A percentile compares a stretch with the other conserved stretches of the same genome.
Conservation (phyloP, 768 basidiomycete species). For the Cantharellus anzutake region DNA sequence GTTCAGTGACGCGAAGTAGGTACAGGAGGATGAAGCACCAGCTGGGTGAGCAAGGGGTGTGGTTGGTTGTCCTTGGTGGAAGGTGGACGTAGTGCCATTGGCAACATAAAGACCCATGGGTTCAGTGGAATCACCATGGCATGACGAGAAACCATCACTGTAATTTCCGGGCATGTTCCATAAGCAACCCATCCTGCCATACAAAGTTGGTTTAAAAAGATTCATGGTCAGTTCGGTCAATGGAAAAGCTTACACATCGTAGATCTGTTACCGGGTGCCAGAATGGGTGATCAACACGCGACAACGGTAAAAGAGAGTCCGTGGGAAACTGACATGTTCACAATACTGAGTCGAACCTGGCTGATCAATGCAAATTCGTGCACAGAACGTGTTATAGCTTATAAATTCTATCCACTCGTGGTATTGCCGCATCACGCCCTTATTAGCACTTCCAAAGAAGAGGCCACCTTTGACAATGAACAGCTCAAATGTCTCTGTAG, state of each 20-base stretch:
- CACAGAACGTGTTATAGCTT: slow-evolving; percentile 15
- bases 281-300: background rate
- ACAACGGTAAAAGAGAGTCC: background rate
- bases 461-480: slow-evolving; percentile 23
- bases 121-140: slow-evolving; percentile 22
- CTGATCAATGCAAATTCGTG: slow-evolving; percentile 9
- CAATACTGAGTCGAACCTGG: slow-evolving; percentile 32
- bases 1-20: slow-evolving; percentile 27
- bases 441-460: slow-evolving; percentile 54
- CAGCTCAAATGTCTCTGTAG: background rate
- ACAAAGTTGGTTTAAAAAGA: background rate
- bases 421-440: slow-evolving; percentile 29
- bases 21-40: slow-evolving; percentile 46
- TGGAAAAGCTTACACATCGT: background rate
- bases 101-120: background rate
- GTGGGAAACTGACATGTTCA: slow-evolving; percentile 14
- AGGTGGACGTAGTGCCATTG: slow-evolving; percentile 14
- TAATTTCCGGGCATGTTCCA: slow-evolving; percentile 20
- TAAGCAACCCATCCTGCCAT: slow-evolving; percentile 7
- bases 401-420: slow-evolving; percentile 67
- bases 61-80: slow-evolving; percentile 17
- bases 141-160: slow-evolving; percentile 22
- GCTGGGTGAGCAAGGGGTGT: slow-evolving; percentile 25
- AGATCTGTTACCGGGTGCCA: background rate
- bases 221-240: background rate